Conservation (phyloP, 768 basidiomycete genomes). For the Macrolepiota albuminosa region DNA sequence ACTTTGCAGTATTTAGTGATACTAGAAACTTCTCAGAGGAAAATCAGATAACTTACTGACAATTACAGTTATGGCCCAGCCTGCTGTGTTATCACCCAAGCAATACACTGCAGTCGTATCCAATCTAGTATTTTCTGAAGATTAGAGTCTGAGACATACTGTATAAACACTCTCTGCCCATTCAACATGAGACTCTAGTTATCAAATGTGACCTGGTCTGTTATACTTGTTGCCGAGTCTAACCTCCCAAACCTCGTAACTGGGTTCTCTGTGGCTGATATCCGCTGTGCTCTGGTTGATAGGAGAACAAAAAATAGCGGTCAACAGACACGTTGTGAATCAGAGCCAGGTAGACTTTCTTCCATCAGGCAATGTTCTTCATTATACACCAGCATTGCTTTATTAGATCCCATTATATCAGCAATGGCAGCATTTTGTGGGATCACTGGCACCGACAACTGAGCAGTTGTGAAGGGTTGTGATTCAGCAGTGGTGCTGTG, state of each 20-base stretch:
- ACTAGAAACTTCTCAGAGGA: not conserved
- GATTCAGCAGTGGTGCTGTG: too few relatives aligned
- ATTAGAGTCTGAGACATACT: not conserved
- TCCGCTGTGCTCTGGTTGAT: constrained; percentile 14
- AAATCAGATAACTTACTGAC: not conserved
- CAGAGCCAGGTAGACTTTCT: constrained; percentile 24
- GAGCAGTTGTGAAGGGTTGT: too few relatives aligned
- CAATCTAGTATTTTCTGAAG: not conserved
- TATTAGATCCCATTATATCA: not conserved
- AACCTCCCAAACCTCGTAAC: not conserved
- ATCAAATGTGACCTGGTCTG: constrained; percentile 48
- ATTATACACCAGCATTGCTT: not conserved
- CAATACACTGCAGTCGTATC: not conserved
- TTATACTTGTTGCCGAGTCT: constrained; percentile 15
- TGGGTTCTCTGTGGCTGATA: not conserved
- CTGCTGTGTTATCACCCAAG: not conserved
- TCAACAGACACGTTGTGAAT: constrained; percentile 21
- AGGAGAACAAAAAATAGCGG: constrained; percentile 21
- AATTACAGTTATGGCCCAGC: constrained; percentile 12
- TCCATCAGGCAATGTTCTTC: constrained; percentile 4
- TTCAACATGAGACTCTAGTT: too few relatives aligned
- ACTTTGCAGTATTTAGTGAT: not conserved
- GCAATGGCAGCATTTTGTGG: not conserved
- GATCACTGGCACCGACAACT: not conserved
- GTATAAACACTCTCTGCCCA: too few relatives aligned